A percentile compares a stretch with the other conserved stretches of the same genome.
phyloP scores from a whole-genome alignment of 108 stramenopile genomes.

The Nitzschia palea region DNA sequence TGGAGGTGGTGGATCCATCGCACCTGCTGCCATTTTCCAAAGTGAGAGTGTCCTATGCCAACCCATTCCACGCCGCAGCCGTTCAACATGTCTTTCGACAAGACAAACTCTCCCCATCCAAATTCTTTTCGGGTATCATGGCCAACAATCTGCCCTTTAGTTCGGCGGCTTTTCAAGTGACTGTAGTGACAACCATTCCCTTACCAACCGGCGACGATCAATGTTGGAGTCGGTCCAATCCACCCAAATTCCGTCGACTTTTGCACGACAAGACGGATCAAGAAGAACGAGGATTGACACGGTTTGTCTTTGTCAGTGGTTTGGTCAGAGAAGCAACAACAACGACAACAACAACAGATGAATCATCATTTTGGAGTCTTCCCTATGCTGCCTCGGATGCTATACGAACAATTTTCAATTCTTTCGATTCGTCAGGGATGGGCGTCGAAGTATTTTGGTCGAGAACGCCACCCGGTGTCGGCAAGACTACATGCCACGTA shows the following conservation, averaged over 20 bases:
- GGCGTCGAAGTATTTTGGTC: conserved; percentile 53
- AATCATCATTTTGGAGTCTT: conserved; percentile 14
- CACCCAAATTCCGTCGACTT: conserved; percentile 81
- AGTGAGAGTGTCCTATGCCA: conserved; percentile 37
- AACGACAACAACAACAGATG: conserved; percentile 2
- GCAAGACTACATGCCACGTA: conserved; percentile 39
- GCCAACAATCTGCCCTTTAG: conserved; percentile 22
- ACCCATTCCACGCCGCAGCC: conserved; percentile 29
- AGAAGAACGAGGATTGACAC: conserved; percentile 43
- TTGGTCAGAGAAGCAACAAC: conserved; percentile 19
- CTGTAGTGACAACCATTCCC: conserved; percentile 47
- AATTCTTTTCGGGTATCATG: conserved; percentile 18
- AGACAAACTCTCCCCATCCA: conserved; percentile 27
- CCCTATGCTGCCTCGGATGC: conserved; percentile 28
- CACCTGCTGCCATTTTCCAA: conserved; percentile 43
- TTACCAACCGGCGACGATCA: conserved; percentile 2
- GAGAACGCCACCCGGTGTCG: conserved; percentile 16
- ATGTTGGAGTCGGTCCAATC: conserved; percentile 67
- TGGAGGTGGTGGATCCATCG: conserved; percentile 31
- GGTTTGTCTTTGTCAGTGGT: conserved; percentile 74
- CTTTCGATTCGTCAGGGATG: conserved; percentile 41
- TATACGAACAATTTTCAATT: conserved; percentile 38
- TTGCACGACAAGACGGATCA: conserved; percentile 30
- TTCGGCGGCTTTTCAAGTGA: conserved; percentile 47
- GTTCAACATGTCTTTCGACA: conserved; percentile 23